phyloP scores from a whole-genome alignment of 257 asterid genomes.

The Solanum boliviense region DNA sequence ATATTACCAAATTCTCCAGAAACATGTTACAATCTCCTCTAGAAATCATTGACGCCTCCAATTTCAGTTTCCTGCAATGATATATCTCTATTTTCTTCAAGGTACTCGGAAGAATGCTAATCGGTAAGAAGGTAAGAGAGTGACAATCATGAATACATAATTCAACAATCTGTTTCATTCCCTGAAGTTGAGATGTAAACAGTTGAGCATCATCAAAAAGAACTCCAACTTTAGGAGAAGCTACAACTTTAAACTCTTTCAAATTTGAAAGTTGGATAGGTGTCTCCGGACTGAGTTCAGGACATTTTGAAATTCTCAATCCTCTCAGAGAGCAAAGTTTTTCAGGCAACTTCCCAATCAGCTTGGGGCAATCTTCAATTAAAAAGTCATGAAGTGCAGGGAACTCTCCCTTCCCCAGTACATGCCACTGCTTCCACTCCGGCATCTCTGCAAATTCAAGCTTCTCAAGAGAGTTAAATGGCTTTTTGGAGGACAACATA shows the following conservation, averaged over 20 bases:
- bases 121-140: background rate
- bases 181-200: no score
- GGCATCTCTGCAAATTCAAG: background rate
- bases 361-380: background rate
- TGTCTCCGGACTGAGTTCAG: background rate
- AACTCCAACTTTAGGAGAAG: no score
- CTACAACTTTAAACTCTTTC: no score
- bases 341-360: background rate
- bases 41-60: no score
- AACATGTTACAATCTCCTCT: no score
- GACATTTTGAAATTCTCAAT: background rate
- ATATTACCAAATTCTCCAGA: no score
- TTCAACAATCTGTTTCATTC: background rate
- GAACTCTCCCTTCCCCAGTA: background rate
- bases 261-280: no score
- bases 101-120: background rate
- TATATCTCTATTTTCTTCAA: background rate
- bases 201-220: no score
- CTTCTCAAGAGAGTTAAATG: background rate
- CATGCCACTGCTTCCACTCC: background rate
- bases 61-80: fast-evolving
- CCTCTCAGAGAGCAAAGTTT: background rate
- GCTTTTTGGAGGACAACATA: background rate
- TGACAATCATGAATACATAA: background rate
- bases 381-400: background rate